These are phyloP conservation scores for Fusarium sp. DNA, from an alignment of 2,329 filamentous ascomycete genomes.

Conservation along the genomic window DNA sequence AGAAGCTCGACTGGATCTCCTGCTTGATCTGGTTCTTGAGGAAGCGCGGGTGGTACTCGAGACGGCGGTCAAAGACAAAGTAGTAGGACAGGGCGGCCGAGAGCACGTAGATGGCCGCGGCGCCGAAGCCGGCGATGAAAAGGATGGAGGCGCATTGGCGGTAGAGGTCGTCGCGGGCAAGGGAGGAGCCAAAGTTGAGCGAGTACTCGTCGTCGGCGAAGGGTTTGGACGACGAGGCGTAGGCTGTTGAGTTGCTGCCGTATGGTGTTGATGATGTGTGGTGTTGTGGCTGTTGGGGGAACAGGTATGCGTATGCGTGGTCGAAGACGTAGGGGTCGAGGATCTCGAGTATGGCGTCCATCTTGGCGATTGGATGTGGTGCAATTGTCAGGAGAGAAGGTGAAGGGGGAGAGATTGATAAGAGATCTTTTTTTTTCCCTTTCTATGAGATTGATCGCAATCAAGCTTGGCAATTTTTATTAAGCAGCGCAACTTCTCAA, in stretches of 20 bases:
- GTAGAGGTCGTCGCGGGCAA: conserved; percentile 55
- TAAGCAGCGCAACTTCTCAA: conserved; percentile 14
- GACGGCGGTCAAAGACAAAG: conserved; percentile 66
- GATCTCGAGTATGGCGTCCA: conserved; percentile 56
- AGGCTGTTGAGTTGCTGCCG: conserved; percentile 33
- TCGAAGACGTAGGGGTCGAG: conserved; percentile 56
- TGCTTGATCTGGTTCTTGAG: conserved; percentile 59
- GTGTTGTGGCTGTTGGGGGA: conserved; percentile 46
- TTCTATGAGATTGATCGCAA: no score
- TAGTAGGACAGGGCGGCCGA: conserved; percentile 78
- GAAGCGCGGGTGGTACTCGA: conserved; percentile 60
- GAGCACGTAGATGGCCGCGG: conserved; percentile 67
- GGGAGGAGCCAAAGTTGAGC: conserved; percentile 46
- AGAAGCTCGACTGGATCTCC: conserved; percentile 57
- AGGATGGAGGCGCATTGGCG: conserved; percentile 55
- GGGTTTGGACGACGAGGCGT: conserved; percentile 18
- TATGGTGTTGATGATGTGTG: conserved; percentile 13
- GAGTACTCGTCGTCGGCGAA: conserved; percentile 31
- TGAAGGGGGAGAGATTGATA: conserved; percentile 18
- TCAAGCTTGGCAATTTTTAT: conserved; percentile 18
- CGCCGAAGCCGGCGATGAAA: conserved; percentile 54
- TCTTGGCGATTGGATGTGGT: conserved; percentile 29
- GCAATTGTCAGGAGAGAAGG: background rate
- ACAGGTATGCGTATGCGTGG: conserved; percentile 53
- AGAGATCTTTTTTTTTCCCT: background rate